Base-by-base conservation (phyloP, 495 filamentous ascomycete species). In the Penicillium psychrofluorescens region DNA sequence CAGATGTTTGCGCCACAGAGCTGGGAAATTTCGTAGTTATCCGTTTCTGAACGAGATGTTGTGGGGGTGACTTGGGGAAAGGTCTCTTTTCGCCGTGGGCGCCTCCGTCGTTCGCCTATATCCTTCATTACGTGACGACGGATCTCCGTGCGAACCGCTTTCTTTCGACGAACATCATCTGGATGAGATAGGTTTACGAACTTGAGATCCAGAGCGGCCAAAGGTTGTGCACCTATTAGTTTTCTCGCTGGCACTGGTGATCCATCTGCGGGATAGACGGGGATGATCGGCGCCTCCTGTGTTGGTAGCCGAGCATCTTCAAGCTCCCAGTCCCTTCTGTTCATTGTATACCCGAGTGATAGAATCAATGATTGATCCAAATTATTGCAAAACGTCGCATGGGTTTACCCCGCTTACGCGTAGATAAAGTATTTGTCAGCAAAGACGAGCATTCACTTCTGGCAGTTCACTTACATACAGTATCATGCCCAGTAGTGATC, bases 71-170 rank as follows among this genome's bases (percentile, higher is more conserved):
- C 15, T 16, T 16, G 15, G 1, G 15, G 28, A 44, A 16, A 37
- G 29, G 16, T 28, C 30, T 44, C 34, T 44, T 44, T 38, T 11
- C 16, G 42, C 31, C 35, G 34, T 37, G 42, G 42, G 34, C 42
- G 42, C 35, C 42, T 36, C 16, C 42, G 42, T 38, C 34, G 42
- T 16, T 37, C 22, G 27, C 42, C 42, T 28, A 44, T 44, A 44
- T 37, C 34, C 42, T 44, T 44, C 42, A 44, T 44, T 16, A 44
- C 42, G 15, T 44, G 42, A 44, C 42, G 42, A 44, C 42, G 42
- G 11, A 44, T 44, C 42, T 44, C 42, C 13, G 42, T 44, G 37
- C 42, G 42, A 12, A 44, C 42, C 35, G 37, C 42, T 37, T 44
- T 29, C 12, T 44, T 34, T 37, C 11, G 42, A 11, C 15, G 16